These are phyloP conservation scores for Hansenula anomala DNA, from an alignment of 1,139 yeast species.

Conservation along the genomic window DNA sequence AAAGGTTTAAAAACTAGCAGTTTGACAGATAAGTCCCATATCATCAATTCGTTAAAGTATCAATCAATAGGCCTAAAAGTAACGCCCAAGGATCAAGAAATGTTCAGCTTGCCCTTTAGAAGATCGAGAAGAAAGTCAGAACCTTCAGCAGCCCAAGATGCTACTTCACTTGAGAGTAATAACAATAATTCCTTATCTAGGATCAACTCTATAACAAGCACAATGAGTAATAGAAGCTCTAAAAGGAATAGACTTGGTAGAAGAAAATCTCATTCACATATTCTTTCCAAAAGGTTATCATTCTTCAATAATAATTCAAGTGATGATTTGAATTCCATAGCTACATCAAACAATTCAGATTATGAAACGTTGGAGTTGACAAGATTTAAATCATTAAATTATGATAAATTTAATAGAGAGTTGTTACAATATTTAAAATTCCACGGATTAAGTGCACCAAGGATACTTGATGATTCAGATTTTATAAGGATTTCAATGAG, in stretches of 20 bases:
- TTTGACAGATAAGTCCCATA: no score
- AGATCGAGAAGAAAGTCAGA: slow-evolving; percentile 11
- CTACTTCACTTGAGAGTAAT: background rate
- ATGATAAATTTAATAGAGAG: slow-evolving; percentile 16
- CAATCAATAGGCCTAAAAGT: no score
- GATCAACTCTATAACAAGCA: slow-evolving; percentile 1
- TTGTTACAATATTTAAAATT: slow-evolving; percentile 13
- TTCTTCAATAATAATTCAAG: slow-evolving; percentile 3
- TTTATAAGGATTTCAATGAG: slow-evolving; percentile 11
- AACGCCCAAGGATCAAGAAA: no score
- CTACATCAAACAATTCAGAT: background rate
- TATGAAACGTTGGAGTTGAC: slow-evolving; percentile 7
- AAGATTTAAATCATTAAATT: slow-evolving; percentile 15
- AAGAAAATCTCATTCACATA: slow-evolving; percentile 3
- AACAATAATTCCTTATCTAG: slow-evolving; percentile 6
- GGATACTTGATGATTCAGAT: slow-evolving; percentile 10
- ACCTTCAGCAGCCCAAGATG: slow-evolving; percentile 3
- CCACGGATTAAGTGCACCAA: slow-evolving; percentile 18
- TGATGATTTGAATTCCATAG: slow-evolving; percentile 1
- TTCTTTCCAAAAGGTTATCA: slow-evolving; percentile 5
- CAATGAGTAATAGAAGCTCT: background rate
- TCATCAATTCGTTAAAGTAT: no score
- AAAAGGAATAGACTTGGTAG: background rate
- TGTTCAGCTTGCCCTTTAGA: slow-evolving; percentile 8
- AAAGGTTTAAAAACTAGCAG: no score